phyloP scores from a whole-genome alignment of 257 asterid genomes.

The Forsythia viridissima region DNA sequence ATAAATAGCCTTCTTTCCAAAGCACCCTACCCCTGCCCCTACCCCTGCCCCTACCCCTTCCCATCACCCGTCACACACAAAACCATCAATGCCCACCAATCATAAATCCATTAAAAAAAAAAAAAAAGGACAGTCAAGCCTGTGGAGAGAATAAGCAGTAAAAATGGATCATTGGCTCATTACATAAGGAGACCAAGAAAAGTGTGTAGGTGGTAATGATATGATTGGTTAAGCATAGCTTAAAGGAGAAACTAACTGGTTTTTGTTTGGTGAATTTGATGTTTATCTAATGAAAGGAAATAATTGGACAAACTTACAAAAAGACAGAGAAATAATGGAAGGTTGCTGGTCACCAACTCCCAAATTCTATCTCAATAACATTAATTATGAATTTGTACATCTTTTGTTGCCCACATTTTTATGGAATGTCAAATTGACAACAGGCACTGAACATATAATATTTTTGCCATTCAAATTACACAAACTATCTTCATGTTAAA shows the following conservation, averaged over 20 bases:
- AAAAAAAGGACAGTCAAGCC: slow-evolving; percentile 13
- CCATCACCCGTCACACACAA: slow-evolving; percentile 15
- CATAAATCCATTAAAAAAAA: slow-evolving; percentile 83
- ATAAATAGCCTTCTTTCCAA: too few relatives aligned
- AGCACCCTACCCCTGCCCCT: too few relatives aligned
- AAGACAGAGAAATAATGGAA: slow-evolving; percentile 2
- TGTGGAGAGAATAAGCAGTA: slow-evolving; percentile 27
- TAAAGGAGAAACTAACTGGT: slow-evolving; percentile 32
- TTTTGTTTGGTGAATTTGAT: slow-evolving; percentile 53
- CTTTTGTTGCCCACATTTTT: too few relatives aligned
- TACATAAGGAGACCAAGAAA: slow-evolving; percentile 34
- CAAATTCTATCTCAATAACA: too few relatives aligned
- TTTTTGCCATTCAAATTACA: too few relatives aligned
- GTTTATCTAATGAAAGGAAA: slow-evolving; percentile 53
- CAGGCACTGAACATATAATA: too few relatives aligned
- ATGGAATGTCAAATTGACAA: too few relatives aligned
- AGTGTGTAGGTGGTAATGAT: too few relatives aligned
- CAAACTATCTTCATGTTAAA: too few relatives aligned
- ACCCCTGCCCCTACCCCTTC: too few relatives aligned
- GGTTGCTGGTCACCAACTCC: too few relatives aligned
- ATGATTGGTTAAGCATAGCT: slow-evolving; percentile 28
- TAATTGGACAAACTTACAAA: slow-evolving; percentile 44
- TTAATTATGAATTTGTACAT: too few relatives aligned
- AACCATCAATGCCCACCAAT: slow-evolving; percentile 50
- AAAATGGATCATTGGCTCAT: slow-evolving; percentile 38